Conservation (phyloP, 2,329 filamentous ascomycete species). For the Phialocephala sp. region DNA sequence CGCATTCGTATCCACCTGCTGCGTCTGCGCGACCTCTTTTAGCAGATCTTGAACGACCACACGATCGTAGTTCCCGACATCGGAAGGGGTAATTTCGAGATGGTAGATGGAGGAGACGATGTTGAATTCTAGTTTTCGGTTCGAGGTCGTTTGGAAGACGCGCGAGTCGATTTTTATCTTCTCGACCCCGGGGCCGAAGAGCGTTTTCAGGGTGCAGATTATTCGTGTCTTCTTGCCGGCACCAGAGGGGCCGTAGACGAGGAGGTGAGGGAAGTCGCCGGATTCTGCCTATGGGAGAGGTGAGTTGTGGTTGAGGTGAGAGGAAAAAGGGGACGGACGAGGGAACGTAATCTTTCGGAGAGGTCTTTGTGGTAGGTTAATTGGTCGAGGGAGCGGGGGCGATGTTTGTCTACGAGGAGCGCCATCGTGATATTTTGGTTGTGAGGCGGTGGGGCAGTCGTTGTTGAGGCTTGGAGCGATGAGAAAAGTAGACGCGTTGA, state of each 20-base stretch:
- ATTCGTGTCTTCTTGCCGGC: constrained; percentile 98
- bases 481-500: constrained; percentile 4
- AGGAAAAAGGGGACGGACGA: constrained; percentile 62
- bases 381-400: constrained; percentile 74
- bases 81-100: constrained; percentile 95
- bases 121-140: constrained; percentile 99
- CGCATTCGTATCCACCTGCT: constrained; percentile 94
- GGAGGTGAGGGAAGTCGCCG: constrained; percentile 95
- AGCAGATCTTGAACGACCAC: constrained; percentile 95
- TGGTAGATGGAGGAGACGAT: constrained; percentile 97
- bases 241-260: constrained; percentile 95
- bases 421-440: constrained; percentile 54
- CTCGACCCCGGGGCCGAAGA: constrained; percentile 96
- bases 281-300: constrained; percentile 78
- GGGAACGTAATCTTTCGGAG: constrained; percentile 82
- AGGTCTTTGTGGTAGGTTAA: constrained; percentile 90
- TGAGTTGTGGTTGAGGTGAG: constrained; percentile 14
- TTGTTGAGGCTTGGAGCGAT: neutral
- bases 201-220: constrained; percentile 90
- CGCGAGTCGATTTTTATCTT: constrained; percentile 99
- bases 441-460: neutral
- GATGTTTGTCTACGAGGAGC: constrained; percentile 74
- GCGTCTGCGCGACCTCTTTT: constrained; percentile 97
- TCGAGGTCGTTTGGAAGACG: constrained; percentile 93
- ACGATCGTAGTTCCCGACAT: constrained; percentile 94